Conservation (phyloP, 2,329 filamentous ascomycete genomes). For the Gnomoniopsis smithogilvyi region DNA sequence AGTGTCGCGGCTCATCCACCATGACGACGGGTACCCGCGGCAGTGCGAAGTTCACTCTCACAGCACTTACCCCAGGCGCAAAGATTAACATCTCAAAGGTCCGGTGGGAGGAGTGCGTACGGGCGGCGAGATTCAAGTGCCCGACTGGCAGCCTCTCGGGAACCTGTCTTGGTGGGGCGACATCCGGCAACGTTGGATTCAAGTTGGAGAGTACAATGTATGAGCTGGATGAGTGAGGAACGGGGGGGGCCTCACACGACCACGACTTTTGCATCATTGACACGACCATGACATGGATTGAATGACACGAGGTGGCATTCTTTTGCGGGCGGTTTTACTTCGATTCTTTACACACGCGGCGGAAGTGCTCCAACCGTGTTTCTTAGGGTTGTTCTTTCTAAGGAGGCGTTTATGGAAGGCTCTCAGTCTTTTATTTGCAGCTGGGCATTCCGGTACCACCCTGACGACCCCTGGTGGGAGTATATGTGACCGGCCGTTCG, state of each 20-base stretch:
- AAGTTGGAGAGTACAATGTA: constrained; percentile 29
- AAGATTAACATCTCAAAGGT: constrained; percentile 52
- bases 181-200: constrained; percentile 42
- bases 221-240: not conserved
- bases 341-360: constrained; percentile 2
- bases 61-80: constrained; percentile 36
- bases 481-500: too few relatives aligned
- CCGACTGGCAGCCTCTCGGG: constrained; percentile 45
- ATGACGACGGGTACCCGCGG: constrained; percentile 43
- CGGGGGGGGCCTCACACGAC: not conserved
- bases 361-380: constrained; percentile 10
- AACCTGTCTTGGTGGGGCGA: constrained; percentile 46
- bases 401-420: not conserved
- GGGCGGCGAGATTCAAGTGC: constrained; percentile 48
- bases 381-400: not conserved
- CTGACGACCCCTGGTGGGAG: not conserved
- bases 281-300: not conserved
- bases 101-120: constrained; percentile 51
- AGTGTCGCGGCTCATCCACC: constrained; percentile 42
- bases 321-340: not conserved
- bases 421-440: not conserved
- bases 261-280: not conserved
- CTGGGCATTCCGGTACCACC: not conserved
- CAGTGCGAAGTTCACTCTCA: constrained; percentile 46
- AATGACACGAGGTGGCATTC: not conserved